Base-by-base conservation (phyloP, 2,329 filamentous ascomycete species). In the Lasiodiplodia hormozganensis region DNA sequence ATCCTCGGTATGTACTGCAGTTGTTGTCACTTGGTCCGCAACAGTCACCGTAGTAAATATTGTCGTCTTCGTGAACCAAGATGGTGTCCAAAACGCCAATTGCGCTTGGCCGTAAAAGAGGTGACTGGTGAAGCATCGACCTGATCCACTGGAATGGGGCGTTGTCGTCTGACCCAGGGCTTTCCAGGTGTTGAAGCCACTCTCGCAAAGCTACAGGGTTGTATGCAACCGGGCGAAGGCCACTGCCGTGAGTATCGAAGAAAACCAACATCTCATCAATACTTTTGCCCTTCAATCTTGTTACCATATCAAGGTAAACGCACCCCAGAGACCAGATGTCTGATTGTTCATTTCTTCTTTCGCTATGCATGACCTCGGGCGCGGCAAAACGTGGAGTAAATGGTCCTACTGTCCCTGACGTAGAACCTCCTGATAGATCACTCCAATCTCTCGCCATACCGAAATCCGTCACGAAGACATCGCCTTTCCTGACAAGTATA, bases 391-490 rank as follows among this genome's bases (percentile, higher is more conserved):
- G 58, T 8, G 58, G 58, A 3, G 58, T 62, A 34, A 18, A 58
- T 14, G 56, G 38, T 10, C 23, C 40, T 1, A 4, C 21, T 2
- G 43, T n/a, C 3, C 58, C 40, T 0, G 4, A 7, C 3, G 73
- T 74, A 21, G 69, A 70, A 11, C 62, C 70, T 31, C 53, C 18
- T 11, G 62, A 57, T 36, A 16, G 25, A 10, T 70, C 65, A 49
- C 31, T 51, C 67, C 67, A 75, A 64, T 73, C 70, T 3, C 64
- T 54, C 16, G 71, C 72, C 14, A 74, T 62, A 11, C 76, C 73
- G 69, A 78, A 78, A 64, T 78, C 76, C 6, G 74, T 71, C 36
- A 77, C 69, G 6, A 76, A 64, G 25, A 76, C 65, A 2, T 69
- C 70, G 2, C 70, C 70, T 14, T 66, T 23, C 43, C 73, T 43